Base-by-base conservation (phyloP, 176 grass and related monocot species). In the Aegilops umbellulata region DNA sequence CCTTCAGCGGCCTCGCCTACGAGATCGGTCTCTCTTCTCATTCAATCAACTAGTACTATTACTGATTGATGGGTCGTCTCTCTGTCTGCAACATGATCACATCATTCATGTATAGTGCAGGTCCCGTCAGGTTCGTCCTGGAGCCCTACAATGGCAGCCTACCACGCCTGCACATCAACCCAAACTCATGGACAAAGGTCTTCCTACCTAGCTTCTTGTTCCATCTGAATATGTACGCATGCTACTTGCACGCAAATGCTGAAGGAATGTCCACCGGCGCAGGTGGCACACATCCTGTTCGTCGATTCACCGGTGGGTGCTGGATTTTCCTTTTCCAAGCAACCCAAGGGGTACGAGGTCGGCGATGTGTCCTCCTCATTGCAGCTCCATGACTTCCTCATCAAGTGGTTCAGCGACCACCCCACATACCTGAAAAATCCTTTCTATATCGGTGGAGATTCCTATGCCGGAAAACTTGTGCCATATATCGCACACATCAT, bases 281-380 rank as follows among this genome's bases (percentile, higher is more conserved):
- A 97, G 95, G 77, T 85, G 14, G 78, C 92, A 72, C 90, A 79
- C 87, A 74, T 91, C 10, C 81, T 97, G 36, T 97, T 97, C 17
- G 25, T 97, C 13, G 92, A 97, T 90, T 94, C 95, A 1, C 95
- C 92, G 0, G 88, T 94, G 8, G 92, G 95, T 11, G 83, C 92
- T 27, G 92, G 90, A 16, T 97, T 97, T 63, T 94, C 95, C 35
- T 97, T 85, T 35, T 91, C 95, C 1, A 69, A 57, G 70, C 27
- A 78, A 22, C 26, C 69, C 7, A 31, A 91, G 86, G 95, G 95
- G 7, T 94, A 97, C 31, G 42, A 92, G 8, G 88, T 90, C 55
- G 84, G 86, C 26, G 95, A 94, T 10, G 31, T 75, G 2, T 76
- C 71, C 3, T 15, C 89, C 36, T 62, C 83, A 7, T 0, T 51